These are phyloP conservation scores for Moniliophthora roreri DNA, from an alignment of 1,284 basidiomycete species.

Conservation along the genomic window DNA sequence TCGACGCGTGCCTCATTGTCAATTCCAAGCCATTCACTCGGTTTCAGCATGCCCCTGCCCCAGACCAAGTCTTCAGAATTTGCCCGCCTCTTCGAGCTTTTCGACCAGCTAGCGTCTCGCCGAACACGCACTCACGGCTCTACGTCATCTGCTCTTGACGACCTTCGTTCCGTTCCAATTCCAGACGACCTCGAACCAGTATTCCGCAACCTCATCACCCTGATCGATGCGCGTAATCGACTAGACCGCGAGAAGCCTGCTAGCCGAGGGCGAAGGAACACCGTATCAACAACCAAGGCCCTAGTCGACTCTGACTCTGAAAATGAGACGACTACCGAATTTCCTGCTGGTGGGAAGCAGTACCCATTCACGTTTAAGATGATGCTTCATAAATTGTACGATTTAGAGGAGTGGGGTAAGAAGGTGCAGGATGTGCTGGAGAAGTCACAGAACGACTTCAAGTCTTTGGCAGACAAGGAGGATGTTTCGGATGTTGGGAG, in stretches of 20 bases:
- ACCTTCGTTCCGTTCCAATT: constrained; percentile 31
- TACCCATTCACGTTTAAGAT: constrained; percentile 65
- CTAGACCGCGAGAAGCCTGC: constrained; percentile 17
- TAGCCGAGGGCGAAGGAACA: constrained; percentile 27
- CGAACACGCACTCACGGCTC: constrained; percentile 24
- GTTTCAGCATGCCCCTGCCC: background rate
- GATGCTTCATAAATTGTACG: constrained; percentile 64
- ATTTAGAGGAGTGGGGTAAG: constrained; percentile 56
- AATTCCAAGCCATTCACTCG: background rate
- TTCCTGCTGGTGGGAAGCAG: constrained; percentile 38
- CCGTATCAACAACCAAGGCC: constrained; percentile 22
- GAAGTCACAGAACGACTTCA: constrained; percentile 52
- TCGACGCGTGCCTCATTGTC: background rate
- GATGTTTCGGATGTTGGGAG: constrained; percentile 14
- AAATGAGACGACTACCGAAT: constrained; percentile 31
- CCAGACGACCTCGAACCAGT: constrained; percentile 46
- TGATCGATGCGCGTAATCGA: constrained; percentile 27
- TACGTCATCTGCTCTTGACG: constrained; percentile 25
- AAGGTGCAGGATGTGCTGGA: constrained; percentile 57
- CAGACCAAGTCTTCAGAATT: constrained; percentile 46
- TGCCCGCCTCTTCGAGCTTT: constrained; percentile 51
- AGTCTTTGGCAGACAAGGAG: constrained; percentile 43
- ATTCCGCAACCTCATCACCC: constrained; percentile 40
- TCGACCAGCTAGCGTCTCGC: constrained; percentile 47
- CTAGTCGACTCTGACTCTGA: constrained; percentile 20